Evolutionary conservation across 2,329 filamentous ascomycete genomes (phyloP).

Genomic region (Tolypocladium amazonense): DNA sequence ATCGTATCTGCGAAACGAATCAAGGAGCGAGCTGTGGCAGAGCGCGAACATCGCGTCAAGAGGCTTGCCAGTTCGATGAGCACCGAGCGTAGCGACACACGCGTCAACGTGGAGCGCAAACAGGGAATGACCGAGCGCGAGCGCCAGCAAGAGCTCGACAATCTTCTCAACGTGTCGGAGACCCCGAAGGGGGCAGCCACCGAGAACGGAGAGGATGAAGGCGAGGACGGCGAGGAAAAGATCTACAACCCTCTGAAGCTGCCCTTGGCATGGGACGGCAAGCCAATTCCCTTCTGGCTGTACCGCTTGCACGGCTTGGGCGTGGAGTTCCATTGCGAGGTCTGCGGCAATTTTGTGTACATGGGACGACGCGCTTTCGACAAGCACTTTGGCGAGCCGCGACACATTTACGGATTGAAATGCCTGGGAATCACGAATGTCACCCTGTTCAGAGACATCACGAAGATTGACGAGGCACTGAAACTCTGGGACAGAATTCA

Average conservation of each 20-base stretch:
- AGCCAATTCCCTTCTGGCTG: conserved; percentile 97
- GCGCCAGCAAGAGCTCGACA: conserved; percentile 85
- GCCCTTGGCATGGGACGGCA: conserved; percentile 94
- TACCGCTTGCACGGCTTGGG: conserved; percentile 94
- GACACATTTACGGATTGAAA: conserved; percentile 88
- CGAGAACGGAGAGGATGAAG: conserved; percentile 56
- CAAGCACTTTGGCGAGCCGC: conserved; percentile 93
- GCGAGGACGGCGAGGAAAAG: conserved; percentile 70
- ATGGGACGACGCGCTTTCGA: conserved; percentile 94
- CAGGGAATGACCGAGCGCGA: conserved; percentile 97
- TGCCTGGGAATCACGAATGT: conserved; percentile 91
- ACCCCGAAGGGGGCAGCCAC: conserved; percentile 21
- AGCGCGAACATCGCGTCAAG: conserved; percentile 75
- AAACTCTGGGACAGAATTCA: conserved; percentile 91
- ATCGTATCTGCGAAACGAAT: conserved; percentile 40
- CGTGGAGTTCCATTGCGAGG: conserved; percentile 90
- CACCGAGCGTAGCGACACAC: conserved; percentile 77
- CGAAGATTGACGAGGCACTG: conserved; percentile 78
- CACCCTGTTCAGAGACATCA: conserved; percentile 87
- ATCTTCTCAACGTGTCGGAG: conserved; percentile 49
- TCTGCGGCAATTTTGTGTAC: conserved; percentile 98
- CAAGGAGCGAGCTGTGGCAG: conserved; percentile 84
- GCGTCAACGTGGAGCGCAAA: conserved; percentile 90
- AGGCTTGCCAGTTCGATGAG: conserved; percentile 74
- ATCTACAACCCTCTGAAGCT: conserved; percentile 97